These are phyloP conservation scores for Candolleomyces eurysporus DNA, from an alignment of 768 basidiomycete genomes.

Conservation along the genomic window DNA sequence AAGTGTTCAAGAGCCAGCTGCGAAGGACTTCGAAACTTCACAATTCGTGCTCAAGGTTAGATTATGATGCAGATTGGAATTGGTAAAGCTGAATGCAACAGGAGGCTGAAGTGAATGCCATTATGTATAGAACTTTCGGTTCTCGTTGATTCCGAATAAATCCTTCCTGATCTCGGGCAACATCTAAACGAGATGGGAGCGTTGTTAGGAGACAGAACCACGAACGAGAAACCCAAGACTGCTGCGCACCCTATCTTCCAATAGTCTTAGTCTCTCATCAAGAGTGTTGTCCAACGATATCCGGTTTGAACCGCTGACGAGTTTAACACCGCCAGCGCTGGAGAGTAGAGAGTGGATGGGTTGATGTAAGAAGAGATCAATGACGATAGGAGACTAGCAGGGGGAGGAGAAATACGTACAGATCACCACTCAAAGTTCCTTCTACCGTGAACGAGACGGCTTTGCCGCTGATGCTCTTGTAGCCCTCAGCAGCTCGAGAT, in stretches of 20 bases:
- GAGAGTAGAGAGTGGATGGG: slow-evolving; percentile 1
- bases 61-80: no score
- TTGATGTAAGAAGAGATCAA: background rate
- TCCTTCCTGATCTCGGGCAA: slow-evolving; percentile 89
- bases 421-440: slow-evolving; percentile 60
- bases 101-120: background rate
- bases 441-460: slow-evolving; percentile 59
- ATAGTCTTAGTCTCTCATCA: slow-evolving; percentile 82
- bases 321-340: slow-evolving; percentile 84
- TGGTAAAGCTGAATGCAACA: no score
- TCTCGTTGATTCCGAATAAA: slow-evolving; percentile 86
- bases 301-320: slow-evolving; percentile 66
- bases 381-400: no score
- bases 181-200: slow-evolving; percentile 57
- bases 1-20: no score
- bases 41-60: no score
- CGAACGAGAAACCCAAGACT: background rate
- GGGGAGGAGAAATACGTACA: slow-evolving; percentile 39
- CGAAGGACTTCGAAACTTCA: no score
- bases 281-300: slow-evolving; percentile 94
- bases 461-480: slow-evolving; percentile 76
- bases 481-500: slow-evolving; percentile 59
- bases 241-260: slow-evolving; percentile 82
- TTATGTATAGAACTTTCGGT: slow-evolving; percentile 87
- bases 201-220: background rate